A percentile compares a stretch with the other conserved stretches of the same genome.
Conservation (phyloP, 2,329 filamentous ascomycete genomes). For the Fonsecaea nubica region DNA sequence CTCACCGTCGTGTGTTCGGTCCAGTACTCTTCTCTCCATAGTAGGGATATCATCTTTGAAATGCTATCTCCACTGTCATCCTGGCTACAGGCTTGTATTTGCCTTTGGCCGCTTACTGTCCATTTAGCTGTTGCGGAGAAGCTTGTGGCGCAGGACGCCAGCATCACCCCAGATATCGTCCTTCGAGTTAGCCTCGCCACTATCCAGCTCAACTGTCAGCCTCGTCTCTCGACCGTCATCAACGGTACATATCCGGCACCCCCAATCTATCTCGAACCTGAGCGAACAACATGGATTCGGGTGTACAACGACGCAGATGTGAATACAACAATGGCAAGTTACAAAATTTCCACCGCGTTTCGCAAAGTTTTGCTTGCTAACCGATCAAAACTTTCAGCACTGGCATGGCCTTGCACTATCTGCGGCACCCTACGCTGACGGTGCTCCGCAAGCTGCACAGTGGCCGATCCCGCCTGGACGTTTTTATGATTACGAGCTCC, state of each 20-base stretch:
- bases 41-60: neutral
- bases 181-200: conserved; percentile 54
- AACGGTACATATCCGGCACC: conserved; percentile 63
- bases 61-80: conserved; percentile 1
- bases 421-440: conserved; percentile 69
- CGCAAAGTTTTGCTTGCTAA: neutral
- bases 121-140: conserved; percentile 12
- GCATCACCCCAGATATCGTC: conserved; percentile 52
- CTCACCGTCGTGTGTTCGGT: neutral
- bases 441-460: conserved; percentile 65
- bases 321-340: conserved; percentile 64
- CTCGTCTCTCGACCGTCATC: conserved; percentile 56
- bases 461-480: conserved; percentile 69
- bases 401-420: conserved; percentile 71
- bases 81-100: conserved; percentile 8
- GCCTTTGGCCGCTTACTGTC: neutral
- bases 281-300: conserved; percentile 60
- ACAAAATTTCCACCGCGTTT: too few species aligned
- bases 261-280: conserved; percentile 54
- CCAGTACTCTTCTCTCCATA: neutral
- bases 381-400: conserved; percentile 55
- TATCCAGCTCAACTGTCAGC: conserved; percentile 54
- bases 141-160: conserved; percentile 28
- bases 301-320: conserved; percentile 62
- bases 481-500: conserved; percentile 73